These are phyloP conservation scores for Talaromyces borbonicus DNA, from an alignment of 495 filamentous ascomycete genomes.

Conservation along the genomic window DNA sequence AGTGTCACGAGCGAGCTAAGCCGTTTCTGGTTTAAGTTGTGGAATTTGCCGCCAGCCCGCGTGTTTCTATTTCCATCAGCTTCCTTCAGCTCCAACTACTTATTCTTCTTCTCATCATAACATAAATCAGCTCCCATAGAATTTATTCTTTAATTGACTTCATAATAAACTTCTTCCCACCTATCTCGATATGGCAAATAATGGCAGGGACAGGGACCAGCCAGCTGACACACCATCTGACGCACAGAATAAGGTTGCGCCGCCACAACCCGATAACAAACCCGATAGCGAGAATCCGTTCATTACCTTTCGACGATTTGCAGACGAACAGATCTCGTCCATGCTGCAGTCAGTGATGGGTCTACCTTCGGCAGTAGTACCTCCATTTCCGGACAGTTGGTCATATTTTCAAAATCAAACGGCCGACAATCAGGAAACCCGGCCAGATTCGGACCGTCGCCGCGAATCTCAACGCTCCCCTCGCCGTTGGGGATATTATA, in stretches of 20 bases:
- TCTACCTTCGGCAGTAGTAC: slow-evolving; percentile 28
- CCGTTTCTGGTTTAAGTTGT: too few species aligned
- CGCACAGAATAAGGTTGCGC: neutral
- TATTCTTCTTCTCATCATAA: too few species aligned
- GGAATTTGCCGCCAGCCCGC: too few species aligned
- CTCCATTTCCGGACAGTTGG: slow-evolving; percentile 26
- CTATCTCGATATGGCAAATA: too few species aligned
- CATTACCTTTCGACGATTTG: slow-evolving; percentile 48
- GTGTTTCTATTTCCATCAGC: too few species aligned
- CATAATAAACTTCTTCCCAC: too few species aligned
- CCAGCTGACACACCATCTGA: neutral
- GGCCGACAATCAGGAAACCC: slow-evolving; percentile 15
- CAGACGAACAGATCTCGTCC: slow-evolving; percentile 48
- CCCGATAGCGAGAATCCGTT: slow-evolving; percentile 43
- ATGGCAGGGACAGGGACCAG: slow-evolving; percentile 4
- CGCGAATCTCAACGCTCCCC: neutral
- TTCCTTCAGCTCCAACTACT: too few species aligned
- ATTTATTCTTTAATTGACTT: too few species aligned
- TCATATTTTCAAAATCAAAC: slow-evolving; percentile 25
- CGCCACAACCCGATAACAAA: neutral
- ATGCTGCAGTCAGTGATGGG: slow-evolving; percentile 43
- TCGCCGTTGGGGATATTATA: neutral
- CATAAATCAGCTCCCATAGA: too few species aligned
- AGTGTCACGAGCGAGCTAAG: too few species aligned
- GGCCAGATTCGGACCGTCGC: slow-evolving; percentile 1